Percentiles rank a stretch among this genome's conserved stretches.
Conservation (phyloP, 768 basidiomycete genomes). For the Rhodocollybia butyracea region DNA sequence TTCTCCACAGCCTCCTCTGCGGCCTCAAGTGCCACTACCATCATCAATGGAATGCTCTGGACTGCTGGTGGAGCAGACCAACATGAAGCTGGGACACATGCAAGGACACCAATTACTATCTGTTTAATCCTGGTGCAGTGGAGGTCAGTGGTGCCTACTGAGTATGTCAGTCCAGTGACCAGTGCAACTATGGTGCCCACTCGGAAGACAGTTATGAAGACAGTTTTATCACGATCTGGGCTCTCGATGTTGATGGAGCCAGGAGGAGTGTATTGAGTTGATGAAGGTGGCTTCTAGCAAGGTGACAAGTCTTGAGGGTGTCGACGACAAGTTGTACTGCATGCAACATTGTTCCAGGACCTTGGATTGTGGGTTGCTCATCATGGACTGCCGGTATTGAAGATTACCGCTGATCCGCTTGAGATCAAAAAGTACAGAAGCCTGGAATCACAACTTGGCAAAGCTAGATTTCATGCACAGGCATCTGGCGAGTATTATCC, state of each 20-base stretch:
- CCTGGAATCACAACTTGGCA: slow-evolving; percentile 89
- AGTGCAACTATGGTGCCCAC: slow-evolving; percentile 74
- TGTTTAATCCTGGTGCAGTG: slow-evolving; percentile 43
- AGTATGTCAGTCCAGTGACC: slow-evolving; percentile 79
- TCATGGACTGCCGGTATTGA: slow-evolving; percentile 51
- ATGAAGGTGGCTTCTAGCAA: slow-evolving; percentile 80
- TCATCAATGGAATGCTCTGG: slow-evolving; percentile 81
- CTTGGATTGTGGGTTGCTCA: slow-evolving; percentile 93
- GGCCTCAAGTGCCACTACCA: slow-evolving; percentile 47
- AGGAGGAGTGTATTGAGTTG: slow-evolving; percentile 61
- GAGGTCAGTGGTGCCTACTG: slow-evolving; percentile 55
- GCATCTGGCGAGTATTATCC: slow-evolving; percentile 68
- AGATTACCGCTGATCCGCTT: slow-evolving; percentile 66
- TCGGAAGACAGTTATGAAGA: slow-evolving; percentile 88
- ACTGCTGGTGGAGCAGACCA: slow-evolving; percentile 60
- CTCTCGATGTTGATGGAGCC: slow-evolving; percentile 23
- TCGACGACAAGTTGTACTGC: slow-evolving; percentile 77
- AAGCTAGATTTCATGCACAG: slow-evolving; percentile 71
- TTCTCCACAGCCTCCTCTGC: slow-evolving; percentile 21
- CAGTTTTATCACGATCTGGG: slow-evolving; percentile 86
- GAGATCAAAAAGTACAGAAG: slow-evolving; percentile 63
- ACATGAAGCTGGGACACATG: slow-evolving; percentile 31
- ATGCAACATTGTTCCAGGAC: slow-evolving; percentile 69
- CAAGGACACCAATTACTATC: slow-evolving; percentile 76
- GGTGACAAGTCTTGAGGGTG: slow-evolving; percentile 81